phyloP scores from a whole-genome alignment of 164 flowering plant genomes.

The Vitis riparia region DNA sequence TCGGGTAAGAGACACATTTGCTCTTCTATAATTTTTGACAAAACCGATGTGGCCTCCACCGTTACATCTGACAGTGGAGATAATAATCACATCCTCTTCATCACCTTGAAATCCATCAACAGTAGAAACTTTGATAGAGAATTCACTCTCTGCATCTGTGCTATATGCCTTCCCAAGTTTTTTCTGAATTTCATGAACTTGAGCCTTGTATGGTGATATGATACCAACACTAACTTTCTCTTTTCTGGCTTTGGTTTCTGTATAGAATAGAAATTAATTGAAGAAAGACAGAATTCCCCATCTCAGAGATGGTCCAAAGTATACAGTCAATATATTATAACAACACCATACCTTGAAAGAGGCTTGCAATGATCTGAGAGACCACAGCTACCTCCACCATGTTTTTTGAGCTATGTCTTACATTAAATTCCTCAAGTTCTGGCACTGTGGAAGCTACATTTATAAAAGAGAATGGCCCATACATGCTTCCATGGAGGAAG shows the following conservation, averaged over 20 bases:
- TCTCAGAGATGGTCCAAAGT: no score
- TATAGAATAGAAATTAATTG: no score
- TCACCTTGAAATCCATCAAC: conserved; percentile 25
- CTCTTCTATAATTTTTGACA: not conserved
- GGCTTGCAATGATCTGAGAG: not conserved
- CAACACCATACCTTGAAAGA: no score
- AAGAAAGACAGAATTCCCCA: no score
- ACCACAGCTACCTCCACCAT: not conserved
- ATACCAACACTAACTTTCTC: conserved; percentile 25
- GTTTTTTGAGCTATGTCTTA: not conserved
- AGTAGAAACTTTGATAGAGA: conserved; percentile 13
- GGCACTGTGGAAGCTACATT: conserved; percentile 13
- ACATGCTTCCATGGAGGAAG: conserved; percentile 9
- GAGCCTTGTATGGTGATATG: conserved; percentile 29
- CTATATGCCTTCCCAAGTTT: conserved; percentile 8
- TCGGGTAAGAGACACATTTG: not conserved
- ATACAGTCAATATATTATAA: no score
- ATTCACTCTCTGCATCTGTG: not conserved
- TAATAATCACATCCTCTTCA: conserved; percentile 41
- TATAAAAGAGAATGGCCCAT: conserved; percentile 30
- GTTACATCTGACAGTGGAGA: conserved; percentile 36
- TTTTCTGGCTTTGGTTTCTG: not conserved
- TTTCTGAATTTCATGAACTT: conserved; percentile 21
- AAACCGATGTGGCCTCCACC: conserved; percentile 16
- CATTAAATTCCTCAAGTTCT: not conserved